Conservation (phyloP, 2,329 filamentous ascomycete genomes). For the Neopestalotiopsis sp. region DNA sequence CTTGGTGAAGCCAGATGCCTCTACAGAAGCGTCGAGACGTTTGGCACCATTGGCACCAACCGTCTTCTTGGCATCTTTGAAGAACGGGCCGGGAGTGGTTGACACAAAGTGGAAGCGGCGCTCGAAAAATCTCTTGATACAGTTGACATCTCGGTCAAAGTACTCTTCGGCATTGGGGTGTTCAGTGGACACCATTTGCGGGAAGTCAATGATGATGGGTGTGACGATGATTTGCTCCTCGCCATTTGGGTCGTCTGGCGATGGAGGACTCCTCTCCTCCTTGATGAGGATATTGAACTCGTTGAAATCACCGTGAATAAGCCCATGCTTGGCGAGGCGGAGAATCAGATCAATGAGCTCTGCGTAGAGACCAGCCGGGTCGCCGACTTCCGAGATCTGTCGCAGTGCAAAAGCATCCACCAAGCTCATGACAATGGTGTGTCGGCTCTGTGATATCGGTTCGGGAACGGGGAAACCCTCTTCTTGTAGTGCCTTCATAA, state of each 20-base stretch:
- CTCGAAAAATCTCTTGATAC: slow-evolving; percentile 93
- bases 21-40: slow-evolving; percentile 84
- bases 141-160: slow-evolving; percentile 94
- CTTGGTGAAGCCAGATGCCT: slow-evolving; percentile 93
- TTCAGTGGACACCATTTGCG: slow-evolving; percentile 96
- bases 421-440: slow-evolving; percentile 95
- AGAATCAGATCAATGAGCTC: slow-evolving; percentile 89
- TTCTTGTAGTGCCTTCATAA: slow-evolving; percentile 84
- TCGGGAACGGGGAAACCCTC: slow-evolving; percentile 91
- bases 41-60: slow-evolving; percentile 68
- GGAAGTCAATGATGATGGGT: slow-evolving; percentile 95
- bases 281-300: slow-evolving; percentile 98
- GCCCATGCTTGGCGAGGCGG: slow-evolving; percentile 79
- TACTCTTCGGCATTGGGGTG: slow-evolving; percentile 95
- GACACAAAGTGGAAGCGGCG: slow-evolving; percentile 86
- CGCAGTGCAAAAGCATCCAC: slow-evolving; percentile 91
- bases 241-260: slow-evolving; percentile 21
- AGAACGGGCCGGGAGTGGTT: slow-evolving; percentile 83
- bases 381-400: slow-evolving; percentile 82
- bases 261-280: slow-evolving; percentile 56
- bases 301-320: slow-evolving; percentile 99
- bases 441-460: slow-evolving; percentile 86
- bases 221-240: slow-evolving; percentile 58
- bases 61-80: slow-evolving; percentile 80
- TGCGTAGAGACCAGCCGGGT: slow-evolving; percentile 87